A percentile compares a stretch with the other conserved stretches of the same genome.
These are phyloP conservation scores for Angomonas ambiguus DNA, from an alignment of 208 protist species.

Conservation along the genomic window DNA sequence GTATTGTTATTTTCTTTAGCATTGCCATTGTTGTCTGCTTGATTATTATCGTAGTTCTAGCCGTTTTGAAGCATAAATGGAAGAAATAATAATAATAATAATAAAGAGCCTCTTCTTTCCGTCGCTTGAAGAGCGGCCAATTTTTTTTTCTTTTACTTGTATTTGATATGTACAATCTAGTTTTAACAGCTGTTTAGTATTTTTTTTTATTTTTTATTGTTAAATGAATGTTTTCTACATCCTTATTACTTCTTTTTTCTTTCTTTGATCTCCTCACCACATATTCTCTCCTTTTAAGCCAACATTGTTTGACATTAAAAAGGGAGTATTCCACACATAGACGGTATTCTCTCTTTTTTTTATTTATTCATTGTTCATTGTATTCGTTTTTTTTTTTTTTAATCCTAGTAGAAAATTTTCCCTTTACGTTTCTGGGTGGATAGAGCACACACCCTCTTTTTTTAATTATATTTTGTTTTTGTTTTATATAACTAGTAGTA, in stretches of 20 bases:
- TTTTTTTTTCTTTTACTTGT: background rate
- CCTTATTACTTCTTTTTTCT: constrained; percentile 5
- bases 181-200: too few relatives aligned
- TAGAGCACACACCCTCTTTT: background rate
- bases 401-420: constrained; percentile 11
- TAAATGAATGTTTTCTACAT: constrained; percentile 1
- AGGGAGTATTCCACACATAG: background rate
- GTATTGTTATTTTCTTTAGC: constrained; percentile 79
- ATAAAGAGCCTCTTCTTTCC: too few relatives aligned
- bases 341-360: too few relatives aligned
- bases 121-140: too few relatives aligned
- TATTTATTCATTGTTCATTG: background rate
- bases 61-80: constrained; percentile 33
- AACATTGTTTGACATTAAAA: background rate
- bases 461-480: constrained; percentile 6
- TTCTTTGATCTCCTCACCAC: constrained; percentile 6
- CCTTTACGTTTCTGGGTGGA: constrained; percentile 8
- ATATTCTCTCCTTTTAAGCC: background rate
- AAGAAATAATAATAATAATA: too few relatives aligned
- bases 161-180: background rate
- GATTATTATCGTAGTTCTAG: constrained; percentile 67
- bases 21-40: constrained; percentile 76
- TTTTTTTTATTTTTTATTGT: too few relatives aligned
- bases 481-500: background rate
- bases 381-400: constrained; percentile 10